Base-by-base conservation (phyloP, 257 asterid species). In the Salvia hispanica region DNA sequence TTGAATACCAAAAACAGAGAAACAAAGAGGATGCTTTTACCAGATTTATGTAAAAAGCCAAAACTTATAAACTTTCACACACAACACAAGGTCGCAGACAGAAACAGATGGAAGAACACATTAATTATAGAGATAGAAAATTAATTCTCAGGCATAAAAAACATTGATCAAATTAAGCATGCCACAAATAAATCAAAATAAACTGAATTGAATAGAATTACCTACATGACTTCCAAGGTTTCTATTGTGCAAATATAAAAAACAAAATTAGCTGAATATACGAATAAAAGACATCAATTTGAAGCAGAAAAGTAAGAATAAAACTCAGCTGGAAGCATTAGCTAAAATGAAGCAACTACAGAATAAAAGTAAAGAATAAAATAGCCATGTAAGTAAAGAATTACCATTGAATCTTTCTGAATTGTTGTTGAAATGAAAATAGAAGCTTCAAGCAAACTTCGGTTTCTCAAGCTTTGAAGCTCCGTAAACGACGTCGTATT, bases 321-420 rank as follows among this genome's bases (percentile, higher is more conserved):
- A 66, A 75, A 64, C 69, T 64, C 69, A 48, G 53, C 52, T 50
- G 33, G 59, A 76, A 62, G 66, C 72, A 69, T 48, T 37, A 63
- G 13, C 48, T 34, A 62, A 25, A 51, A 36, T 9, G 45, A 70
- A 74, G 64, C 39, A 43, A 57, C n/a, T 25, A 44, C 25, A 58
- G 70, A 73, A 71, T 50, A 68, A 51, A 78, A 78, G 82, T 54
- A 61, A 71, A 80, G 84, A 69, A 80, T 63, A 48, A 47, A 66
- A 53, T 51, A 42, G 9, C 4, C 40, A 65, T 48, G 65, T n/a
- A 72, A 72, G 85, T 31, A 81, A 86, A 64, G 85, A 73, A 64
- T 1, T 70, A 75, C 90, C 74, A 7, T 44, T 9, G 61, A 71
- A 59, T 62, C 61, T 45, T 61, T 16, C 9, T 2, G 16, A 25